phyloP scores from a whole-genome alignment of 805 yeast genomes.

The Pichia exigua region DNA sequence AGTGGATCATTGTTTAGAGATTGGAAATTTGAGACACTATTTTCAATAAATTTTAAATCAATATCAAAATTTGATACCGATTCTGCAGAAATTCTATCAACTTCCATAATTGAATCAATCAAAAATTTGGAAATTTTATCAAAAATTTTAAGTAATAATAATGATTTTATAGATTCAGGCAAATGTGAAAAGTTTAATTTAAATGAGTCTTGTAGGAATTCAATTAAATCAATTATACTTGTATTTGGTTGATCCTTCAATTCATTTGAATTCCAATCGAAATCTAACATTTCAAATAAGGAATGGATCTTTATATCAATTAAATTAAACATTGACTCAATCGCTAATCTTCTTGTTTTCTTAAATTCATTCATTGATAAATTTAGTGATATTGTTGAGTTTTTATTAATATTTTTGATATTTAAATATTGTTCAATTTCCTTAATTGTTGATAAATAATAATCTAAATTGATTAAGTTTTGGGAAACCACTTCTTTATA shows the following conservation, averaged over 20 bases:
- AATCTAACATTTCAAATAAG: slow-evolving; percentile 75
- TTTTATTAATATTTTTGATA: slow-evolving; percentile 28
- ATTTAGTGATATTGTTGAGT: slow-evolving; percentile 25
- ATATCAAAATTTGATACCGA: slow-evolving; percentile 67
- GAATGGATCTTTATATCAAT: slow-evolving; percentile 76
- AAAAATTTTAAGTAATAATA: slow-evolving; percentile 78
- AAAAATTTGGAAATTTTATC: slow-evolving; percentile 75
- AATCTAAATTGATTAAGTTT: slow-evolving; percentile 79
- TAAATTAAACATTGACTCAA: slow-evolving; percentile 70
- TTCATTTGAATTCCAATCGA: slow-evolving; percentile 64
- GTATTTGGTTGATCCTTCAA: slow-evolving; percentile 57
- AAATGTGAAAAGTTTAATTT: slow-evolving; percentile 75
- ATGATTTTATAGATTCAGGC: slow-evolving; percentile 68
- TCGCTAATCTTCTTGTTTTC: slow-evolving; percentile 55
- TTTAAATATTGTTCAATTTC: slow-evolving; percentile 49
- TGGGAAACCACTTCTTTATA: slow-evolving; percentile 90
- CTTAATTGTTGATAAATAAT: slow-evolving; percentile 66
- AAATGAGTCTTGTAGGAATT: slow-evolving; percentile 77
- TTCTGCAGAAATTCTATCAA: slow-evolving; percentile 45
- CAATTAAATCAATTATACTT: slow-evolving; percentile 75
- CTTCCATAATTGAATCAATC: slow-evolving; percentile 47
- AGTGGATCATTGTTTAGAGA: slow-evolving; percentile 4
- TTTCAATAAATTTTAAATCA: slow-evolving; percentile 74
- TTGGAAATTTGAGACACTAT: slow-evolving; percentile 34
- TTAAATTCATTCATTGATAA: slow-evolving; percentile 41